These are phyloP conservation scores for Adansonia grandidieri DNA, from an alignment of 441 rosid species.

Conservation along the genomic window DNA sequence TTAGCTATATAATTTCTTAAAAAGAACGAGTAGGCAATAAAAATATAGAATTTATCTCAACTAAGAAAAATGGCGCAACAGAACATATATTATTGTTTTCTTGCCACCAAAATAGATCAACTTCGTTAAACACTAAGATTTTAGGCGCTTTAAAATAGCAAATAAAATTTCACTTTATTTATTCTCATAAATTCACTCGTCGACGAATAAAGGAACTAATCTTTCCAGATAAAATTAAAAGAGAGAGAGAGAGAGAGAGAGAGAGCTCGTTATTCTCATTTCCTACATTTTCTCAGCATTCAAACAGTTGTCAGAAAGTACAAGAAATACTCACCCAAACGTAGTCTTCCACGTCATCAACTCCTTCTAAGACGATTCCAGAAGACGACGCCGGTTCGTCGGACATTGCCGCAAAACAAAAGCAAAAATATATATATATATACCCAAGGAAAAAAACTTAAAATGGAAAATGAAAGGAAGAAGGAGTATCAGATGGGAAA, in stretches of 20 bases:
- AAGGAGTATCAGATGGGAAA: constrained; percentile 7
- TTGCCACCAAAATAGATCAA: not conserved
- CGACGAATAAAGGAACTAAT: not conserved
- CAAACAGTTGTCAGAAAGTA: not conserved
- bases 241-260: not conserved
- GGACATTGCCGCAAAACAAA: constrained; percentile 17
- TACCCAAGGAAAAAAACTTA: not conserved
- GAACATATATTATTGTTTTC: not conserved
- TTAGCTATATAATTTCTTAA: not conserved
- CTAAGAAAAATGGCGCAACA: not conserved
- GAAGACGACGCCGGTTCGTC: constrained; percentile 5
- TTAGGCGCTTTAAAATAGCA: not conserved
- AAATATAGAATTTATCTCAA: not conserved
- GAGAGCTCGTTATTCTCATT: not conserved
- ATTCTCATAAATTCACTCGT: not conserved
- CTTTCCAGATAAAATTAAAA: not conserved
- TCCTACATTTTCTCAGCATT: constrained; percentile 23
- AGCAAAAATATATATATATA: not conserved
- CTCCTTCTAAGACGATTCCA: not conserved
- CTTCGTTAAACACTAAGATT: not conserved
- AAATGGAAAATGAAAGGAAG: not conserved
- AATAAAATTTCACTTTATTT: not conserved
- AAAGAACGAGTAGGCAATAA: not conserved
- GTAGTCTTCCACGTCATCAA: constrained; percentile 19
- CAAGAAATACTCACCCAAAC: constrained; percentile 9